Percentiles rank a stretch among this genome's conserved stretches.
phyloP scores from a whole-genome alignment of 2,329 filamentous ascomycete genomes.

The Chaetomium globosum region DNA sequence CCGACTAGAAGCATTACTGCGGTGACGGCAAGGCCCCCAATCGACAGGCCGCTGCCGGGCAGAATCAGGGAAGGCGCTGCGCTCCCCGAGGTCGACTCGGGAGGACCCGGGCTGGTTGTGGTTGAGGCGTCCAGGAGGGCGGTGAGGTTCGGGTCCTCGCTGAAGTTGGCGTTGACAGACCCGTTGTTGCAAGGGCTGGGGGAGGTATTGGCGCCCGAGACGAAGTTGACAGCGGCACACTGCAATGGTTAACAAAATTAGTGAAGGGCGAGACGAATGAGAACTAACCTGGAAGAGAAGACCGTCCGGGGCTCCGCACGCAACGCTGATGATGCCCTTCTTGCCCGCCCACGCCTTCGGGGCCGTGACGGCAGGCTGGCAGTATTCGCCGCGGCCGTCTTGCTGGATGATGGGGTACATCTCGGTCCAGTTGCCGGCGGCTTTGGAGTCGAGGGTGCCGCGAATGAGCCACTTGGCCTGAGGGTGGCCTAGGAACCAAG shows the following conservation, averaged over 20 bases:
- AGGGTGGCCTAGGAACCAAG: constrained; percentile 53
- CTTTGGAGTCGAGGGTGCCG: constrained; percentile 55
- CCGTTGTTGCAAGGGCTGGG: constrained; percentile 46
- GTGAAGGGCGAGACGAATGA: too few relatives aligned
- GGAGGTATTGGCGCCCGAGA: constrained; percentile 44
- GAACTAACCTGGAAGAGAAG: constrained; percentile 58
- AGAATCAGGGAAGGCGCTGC: constrained; percentile 20
- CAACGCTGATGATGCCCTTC: constrained; percentile 58
- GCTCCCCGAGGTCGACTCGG: constrained; percentile 13
- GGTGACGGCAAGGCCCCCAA: constrained; percentile 23
- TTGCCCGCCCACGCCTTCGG: constrained; percentile 56
- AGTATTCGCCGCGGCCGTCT: constrained; percentile 58
- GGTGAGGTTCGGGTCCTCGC: constrained; percentile 31
- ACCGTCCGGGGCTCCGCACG: constrained; percentile 58
- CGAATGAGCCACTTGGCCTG: constrained; percentile 61
- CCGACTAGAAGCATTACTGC: constrained; percentile 26
- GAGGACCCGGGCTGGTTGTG: constrained; percentile 6
- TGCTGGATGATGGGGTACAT: constrained; percentile 58
- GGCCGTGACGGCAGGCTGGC: constrained; percentile 52
- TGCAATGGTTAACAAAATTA: constrained; percentile 35
- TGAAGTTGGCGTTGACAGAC: constrained; percentile 41
- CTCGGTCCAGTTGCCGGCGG: constrained; percentile 56
- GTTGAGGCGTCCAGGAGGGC: background rate
- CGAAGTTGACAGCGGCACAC: constrained; percentile 61
- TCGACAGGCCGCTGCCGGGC: constrained; percentile 10